These are phyloP conservation scores for Hyphodiscus sp. DNA, from an alignment of 2,329 filamentous ascomycete genomes.

Conservation along the genomic window DNA sequence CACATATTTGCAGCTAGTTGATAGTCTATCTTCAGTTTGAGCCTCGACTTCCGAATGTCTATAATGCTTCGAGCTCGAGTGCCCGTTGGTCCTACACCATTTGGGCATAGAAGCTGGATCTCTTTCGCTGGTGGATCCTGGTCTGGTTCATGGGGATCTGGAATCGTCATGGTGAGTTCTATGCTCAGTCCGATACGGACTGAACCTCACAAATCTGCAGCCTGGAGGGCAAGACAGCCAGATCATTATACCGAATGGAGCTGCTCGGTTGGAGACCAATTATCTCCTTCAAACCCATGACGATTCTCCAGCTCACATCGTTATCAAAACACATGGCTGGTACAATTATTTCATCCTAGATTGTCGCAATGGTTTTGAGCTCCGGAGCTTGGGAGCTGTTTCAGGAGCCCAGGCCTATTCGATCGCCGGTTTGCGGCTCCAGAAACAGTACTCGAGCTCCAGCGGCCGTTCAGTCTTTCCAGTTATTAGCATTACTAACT, in stretches of 20 bases:
- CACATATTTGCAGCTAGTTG: background rate
- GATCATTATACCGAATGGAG: slow-evolving; percentile 27
- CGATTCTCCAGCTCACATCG: slow-evolving; percentile 38
- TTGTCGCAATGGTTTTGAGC: too few species aligned
- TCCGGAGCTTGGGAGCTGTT: too few species aligned
- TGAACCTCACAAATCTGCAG: slow-evolving; percentile 10
- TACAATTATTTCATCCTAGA: too few species aligned
- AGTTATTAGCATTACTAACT: too few species aligned
- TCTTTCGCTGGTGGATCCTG: slow-evolving; percentile 41
- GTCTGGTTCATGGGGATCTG: slow-evolving; percentile 44
- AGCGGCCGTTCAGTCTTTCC: too few species aligned
- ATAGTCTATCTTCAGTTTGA: slow-evolving; percentile 32
- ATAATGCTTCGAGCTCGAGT: slow-evolving; percentile 39
- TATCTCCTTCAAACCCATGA: slow-evolving; percentile 44
- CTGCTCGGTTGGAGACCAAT: slow-evolving; percentile 37
- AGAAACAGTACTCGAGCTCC: too few species aligned
- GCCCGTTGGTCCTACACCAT: slow-evolving; percentile 35
- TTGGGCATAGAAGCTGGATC: slow-evolving; percentile 43
- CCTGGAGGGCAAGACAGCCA: slow-evolving; percentile 34
- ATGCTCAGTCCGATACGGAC: background rate
- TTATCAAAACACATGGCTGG: slow-evolving; percentile 42
- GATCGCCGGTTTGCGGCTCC: too few species aligned
- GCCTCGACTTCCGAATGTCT: slow-evolving; percentile 45
- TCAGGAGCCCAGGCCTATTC: too few species aligned
- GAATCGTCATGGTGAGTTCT: slow-evolving; percentile 34